phyloP scores from a whole-genome alignment of 169 alveolate genomes.

The Pseudocohnilembus persalinus region DNA sequence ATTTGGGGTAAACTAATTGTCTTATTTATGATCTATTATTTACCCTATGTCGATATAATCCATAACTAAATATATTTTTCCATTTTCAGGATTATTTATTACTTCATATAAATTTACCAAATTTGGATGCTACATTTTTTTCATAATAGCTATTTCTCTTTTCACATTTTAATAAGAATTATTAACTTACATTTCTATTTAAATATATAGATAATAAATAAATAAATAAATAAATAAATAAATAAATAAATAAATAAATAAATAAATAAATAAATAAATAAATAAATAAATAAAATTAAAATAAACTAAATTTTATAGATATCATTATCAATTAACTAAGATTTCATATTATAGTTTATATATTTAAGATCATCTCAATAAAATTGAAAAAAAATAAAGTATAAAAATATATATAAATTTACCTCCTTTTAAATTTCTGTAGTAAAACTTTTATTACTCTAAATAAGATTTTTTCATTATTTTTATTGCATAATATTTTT shows the following conservation, averaged over 20 bases:
- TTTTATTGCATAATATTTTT: conserved; percentile 12
- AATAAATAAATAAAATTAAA: too few species aligned
- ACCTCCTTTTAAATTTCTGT: background rate
- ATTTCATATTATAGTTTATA: too few species aligned
- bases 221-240: too few species aligned
- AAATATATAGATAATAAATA: too few species aligned
- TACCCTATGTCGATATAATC: conserved; percentile 5
- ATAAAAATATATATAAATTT: background rate
- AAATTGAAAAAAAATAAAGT: too few species aligned
- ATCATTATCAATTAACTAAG: too few species aligned
- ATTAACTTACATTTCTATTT: background rate
- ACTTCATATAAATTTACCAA: conserved; percentile 15
- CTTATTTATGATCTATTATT: background rate
- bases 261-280: too few species aligned
- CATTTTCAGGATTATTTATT: background rate
- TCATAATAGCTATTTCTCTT: conserved; percentile 22
- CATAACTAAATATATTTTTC: conserved; percentile 17
- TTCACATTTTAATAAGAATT: background rate
- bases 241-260: too few species aligned
- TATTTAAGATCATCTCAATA: too few species aligned
- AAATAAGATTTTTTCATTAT: conserved; percentile 7
- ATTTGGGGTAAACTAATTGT: background rate
- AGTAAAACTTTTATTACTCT: background rate
- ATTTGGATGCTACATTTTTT: conserved; percentile 18
- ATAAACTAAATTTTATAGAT: too few species aligned